Conservation (phyloP, 2,329 filamentous ascomycete genomes). For the Claviceps maximensis region DNA sequence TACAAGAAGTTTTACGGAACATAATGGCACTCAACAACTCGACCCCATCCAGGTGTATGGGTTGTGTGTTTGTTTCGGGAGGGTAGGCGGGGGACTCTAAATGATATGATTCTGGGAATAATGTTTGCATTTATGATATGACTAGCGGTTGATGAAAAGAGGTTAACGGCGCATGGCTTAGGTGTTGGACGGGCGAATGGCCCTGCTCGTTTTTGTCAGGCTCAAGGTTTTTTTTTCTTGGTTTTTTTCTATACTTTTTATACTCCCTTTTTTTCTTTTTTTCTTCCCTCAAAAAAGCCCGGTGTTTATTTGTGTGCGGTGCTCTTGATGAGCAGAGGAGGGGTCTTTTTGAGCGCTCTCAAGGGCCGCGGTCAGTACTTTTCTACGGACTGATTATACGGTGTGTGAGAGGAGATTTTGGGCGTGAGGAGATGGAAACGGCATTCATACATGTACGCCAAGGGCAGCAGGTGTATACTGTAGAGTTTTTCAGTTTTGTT, state of each 20-base stretch:
- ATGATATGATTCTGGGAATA: background rate
- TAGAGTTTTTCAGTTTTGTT: background rate
- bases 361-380: background rate
- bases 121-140: constrained; percentile 2
- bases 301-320: background rate
- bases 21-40: constrained; percentile 12
- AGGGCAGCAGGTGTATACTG: background rate
- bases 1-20: constrained; percentile 97
- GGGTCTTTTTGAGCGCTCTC: background rate
- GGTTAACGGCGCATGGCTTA: constrained; percentile 1
- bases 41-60: background rate
- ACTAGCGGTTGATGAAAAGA: background rate
- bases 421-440: background rate
- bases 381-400: background rate
- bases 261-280: background rate
- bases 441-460: background rate
- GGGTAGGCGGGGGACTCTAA: background rate
- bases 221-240: background rate
- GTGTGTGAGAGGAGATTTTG: background rate
- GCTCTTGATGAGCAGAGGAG: background rate
- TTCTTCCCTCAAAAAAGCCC: background rate
- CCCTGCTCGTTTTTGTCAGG: background rate
- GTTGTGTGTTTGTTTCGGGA: background rate
- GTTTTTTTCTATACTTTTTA: background rate
- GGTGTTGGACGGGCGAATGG: background rate